Evolutionary conservation across 148 eudicot genomes (phyloP).

Genomic region (Chenopodium formosanum): DNA sequence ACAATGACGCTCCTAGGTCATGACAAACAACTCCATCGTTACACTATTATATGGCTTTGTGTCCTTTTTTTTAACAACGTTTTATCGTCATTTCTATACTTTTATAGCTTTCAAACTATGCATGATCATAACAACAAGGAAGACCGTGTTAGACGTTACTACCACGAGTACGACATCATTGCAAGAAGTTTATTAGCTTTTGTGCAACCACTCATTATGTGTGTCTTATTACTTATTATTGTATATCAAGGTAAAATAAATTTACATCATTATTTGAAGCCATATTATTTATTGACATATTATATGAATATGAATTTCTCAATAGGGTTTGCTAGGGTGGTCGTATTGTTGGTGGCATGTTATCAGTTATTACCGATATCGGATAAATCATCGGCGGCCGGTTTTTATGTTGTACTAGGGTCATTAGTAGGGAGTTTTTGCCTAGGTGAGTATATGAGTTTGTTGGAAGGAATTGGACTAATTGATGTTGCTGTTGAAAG

Average conservation of each 20-base stretch:
- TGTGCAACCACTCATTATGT: slow-evolving; percentile 1
- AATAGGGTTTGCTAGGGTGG: neutral
- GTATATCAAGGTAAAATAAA: neutral
- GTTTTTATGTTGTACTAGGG: neutral
- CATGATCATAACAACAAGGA: neutral
- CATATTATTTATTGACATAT: neutral
- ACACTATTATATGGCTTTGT: too few relatives aligned
- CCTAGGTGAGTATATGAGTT: neutral
- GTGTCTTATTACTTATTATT: neutral
- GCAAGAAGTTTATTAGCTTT: slow-evolving; percentile 3
- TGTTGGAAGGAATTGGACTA: neutral
- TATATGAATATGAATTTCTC: neutral
- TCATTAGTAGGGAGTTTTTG: neutral
- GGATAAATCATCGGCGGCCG: neutral
- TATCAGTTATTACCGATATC: neutral
- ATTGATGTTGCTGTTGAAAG: neutral
- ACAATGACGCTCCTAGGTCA: too few relatives aligned
- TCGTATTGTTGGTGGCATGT: neutral
- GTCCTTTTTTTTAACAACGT: neutral
- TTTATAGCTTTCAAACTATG: neutral
- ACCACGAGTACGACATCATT: neutral
- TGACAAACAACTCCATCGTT: too few relatives aligned
- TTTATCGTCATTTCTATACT: neutral
- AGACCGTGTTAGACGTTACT: neutral
- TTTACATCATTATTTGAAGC: neutral